These are phyloP conservation scores for Dichotomocladium elegans DNA, from an alignment of 371 early-diverging fungal genomes.

Conservation along the genomic window DNA sequence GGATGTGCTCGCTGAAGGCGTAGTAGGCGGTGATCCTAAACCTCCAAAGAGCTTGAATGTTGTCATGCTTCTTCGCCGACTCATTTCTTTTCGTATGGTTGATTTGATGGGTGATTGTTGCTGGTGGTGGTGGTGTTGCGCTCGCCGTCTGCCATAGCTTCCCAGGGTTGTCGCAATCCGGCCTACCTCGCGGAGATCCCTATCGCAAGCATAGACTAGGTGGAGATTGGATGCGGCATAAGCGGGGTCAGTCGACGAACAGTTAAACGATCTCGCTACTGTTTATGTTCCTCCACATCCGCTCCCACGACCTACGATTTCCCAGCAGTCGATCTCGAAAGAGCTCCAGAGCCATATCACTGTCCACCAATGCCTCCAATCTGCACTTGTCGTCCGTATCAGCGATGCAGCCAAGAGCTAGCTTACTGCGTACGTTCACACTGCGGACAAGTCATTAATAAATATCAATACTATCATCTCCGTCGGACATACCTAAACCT, in stretches of 20 bases:
- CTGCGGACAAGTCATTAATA: not conserved
- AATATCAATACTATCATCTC: not conserved
- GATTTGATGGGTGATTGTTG: not conserved
- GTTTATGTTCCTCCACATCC: too few relatives aligned
- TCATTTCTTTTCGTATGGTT: conserved; percentile 7
- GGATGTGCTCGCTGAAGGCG: not conserved
- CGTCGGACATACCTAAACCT: not conserved
- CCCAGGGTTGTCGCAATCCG: conserved; percentile 7
- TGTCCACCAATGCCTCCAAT: not conserved
- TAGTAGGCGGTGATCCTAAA: not conserved
- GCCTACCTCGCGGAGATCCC: conserved; percentile 10
- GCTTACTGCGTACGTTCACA: conserved; percentile 7
- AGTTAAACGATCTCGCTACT: not conserved
- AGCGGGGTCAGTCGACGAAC: not conserved
- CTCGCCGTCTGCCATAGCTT: not conserved
- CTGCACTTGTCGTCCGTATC: not conserved
- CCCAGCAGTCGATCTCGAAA: conserved; percentile 9
- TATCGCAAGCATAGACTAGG: conserved; percentile 10
- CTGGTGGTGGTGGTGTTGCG: not conserved
- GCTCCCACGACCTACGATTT: conserved; percentile 10
- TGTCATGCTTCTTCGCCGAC: conserved; percentile 4
- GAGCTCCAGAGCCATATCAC: not conserved
- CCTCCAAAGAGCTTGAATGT: conserved; percentile 9
- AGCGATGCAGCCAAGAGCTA: conserved; percentile 8
- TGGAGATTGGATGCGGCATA: not conserved